Evolutionary conservation across 2,329 filamentous ascomycete genomes (phyloP), one percentile per base, ranked within the genome.

Genomic region (Zymoseptoria brevis): DNA sequence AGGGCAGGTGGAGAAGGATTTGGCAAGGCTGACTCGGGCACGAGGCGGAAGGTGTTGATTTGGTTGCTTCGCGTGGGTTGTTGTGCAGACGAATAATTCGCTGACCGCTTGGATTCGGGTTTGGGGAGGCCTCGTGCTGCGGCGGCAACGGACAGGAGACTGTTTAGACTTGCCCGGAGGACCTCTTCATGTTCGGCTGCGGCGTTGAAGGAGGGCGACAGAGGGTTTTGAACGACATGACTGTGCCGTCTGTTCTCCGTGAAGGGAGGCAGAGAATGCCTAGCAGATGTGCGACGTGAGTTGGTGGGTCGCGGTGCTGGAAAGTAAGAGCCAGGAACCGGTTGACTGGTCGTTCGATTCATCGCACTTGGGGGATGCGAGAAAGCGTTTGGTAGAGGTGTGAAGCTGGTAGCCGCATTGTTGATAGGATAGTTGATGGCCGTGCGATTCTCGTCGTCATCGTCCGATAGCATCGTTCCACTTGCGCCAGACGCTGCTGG

Each of bases 321-420:
- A 51, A 79, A 76, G 69, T 78, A 77, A 13, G 75, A 76, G 67
- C 69, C 73, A 68, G 66, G 74, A 61, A 60, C 82, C n/a, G 77
- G 69, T 65, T 75, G 58, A 77, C 79, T 71, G 57, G 81, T 79
- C 30, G 79, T 76, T 55, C 79, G 79, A 60, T 67, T 67, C 77
- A 77, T 59, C 76, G 80, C 80, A 13, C 79, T 78, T 1, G 88
- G 87, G 2, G 90, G 90, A 69, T 96, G 91, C 0, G 90, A 89
- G 73, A 96, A 96, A 45, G 88, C 90, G 69, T 96, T 96, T 6
- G 92, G 92, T 69, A 96, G 90, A 8, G 93, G 93, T 21, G 87
- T 87, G 72, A 96, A 96, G 50, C 71, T 73, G 13, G 73, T 71
- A 11, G 74, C 70, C 53, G 84, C 81, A 8, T 82, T 79, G 5